phyloP scores from a whole-genome alignment of 78 protist genomes.

The Diacronema lutheri region DNA sequence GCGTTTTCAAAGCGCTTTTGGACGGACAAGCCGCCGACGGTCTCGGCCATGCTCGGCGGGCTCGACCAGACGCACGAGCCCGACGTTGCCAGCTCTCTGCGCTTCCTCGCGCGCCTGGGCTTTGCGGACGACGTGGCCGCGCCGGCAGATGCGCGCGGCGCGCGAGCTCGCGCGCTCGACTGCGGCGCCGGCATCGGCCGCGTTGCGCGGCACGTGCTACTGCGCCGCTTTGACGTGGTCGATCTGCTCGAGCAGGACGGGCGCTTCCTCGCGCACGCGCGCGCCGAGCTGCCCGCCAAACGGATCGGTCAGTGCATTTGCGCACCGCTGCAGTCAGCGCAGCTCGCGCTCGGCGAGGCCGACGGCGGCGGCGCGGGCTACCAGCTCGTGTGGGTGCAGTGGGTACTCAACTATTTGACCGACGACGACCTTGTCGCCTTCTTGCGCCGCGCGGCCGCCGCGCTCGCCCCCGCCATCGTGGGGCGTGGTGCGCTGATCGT shows the following conservation, averaged over 20 bases:
- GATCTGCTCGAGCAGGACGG: not conserved
- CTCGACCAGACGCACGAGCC: not conserved
- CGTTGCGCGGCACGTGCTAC: not conserved
- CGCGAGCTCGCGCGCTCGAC: conserved; percentile 7
- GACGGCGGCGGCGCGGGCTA: not conserved
- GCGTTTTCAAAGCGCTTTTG: not conserved
- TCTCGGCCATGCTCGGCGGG: not conserved
- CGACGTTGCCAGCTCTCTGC: not conserved
- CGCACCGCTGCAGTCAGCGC: not conserved
- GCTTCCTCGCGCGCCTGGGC: not conserved
- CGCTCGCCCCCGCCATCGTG: not conserved
- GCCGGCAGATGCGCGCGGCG: not conserved
- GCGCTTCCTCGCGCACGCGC: not conserved
- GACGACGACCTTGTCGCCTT: not conserved
- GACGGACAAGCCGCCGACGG: not conserved
- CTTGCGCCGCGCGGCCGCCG: not conserved
- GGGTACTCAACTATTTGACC: not conserved
- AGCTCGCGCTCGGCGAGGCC: too few species aligned
- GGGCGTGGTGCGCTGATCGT: too few species aligned
- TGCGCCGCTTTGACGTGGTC: not conserved
- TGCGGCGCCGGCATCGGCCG: not conserved
- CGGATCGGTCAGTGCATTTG: not conserved
- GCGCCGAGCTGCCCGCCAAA: not conserved
- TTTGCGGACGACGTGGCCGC: not conserved
- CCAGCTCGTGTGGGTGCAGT: not conserved